phyloP scores from a whole-genome alignment of 1,284 basidiomycete genomes.

The Fomitopsis palustris region DNA sequence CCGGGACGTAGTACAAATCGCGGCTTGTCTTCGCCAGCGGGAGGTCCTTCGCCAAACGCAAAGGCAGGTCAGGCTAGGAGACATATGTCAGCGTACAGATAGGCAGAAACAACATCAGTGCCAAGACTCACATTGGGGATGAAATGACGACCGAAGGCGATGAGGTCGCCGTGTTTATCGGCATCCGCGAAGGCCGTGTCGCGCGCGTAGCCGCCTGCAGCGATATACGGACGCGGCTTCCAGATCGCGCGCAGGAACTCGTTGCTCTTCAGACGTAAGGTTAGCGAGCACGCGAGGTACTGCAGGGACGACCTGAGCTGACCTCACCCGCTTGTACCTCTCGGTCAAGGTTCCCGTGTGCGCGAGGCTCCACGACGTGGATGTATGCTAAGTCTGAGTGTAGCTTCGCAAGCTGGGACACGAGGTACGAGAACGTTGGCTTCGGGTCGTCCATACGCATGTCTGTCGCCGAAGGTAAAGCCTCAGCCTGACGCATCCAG shows the following conservation, averaged over 20 bases:
- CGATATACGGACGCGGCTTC: constrained; percentile 28
- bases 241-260: constrained; percentile 32
- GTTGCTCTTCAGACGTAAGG: constrained; percentile 23
- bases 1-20: constrained; percentile 24
- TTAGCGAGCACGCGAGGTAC: background rate
- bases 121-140: constrained; percentile 37
- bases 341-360: constrained; percentile 5
- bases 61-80: constrained; percentile 44
- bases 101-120: background rate
- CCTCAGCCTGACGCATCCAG: background rate
- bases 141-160: constrained; percentile 48
- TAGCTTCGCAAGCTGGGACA: constrained; percentile 21
- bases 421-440: constrained; percentile 30
- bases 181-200: constrained; percentile 25
- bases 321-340: constrained; percentile 9
- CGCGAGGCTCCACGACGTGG: constrained; percentile 38
- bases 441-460: constrained; percentile 39
- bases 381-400: constrained; percentile 46
- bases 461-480: background rate
- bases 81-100: constrained; percentile 36
- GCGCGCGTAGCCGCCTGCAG: constrained; percentile 30
- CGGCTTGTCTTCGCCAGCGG: constrained; percentile 20
- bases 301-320: background rate
- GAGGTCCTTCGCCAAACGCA: constrained; percentile 30
- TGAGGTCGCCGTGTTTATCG: constrained; percentile 32